Evolutionary conservation across 352 stramenopile species (phyloP).

Genomic region (Aphanomyces invadans): DNA sequence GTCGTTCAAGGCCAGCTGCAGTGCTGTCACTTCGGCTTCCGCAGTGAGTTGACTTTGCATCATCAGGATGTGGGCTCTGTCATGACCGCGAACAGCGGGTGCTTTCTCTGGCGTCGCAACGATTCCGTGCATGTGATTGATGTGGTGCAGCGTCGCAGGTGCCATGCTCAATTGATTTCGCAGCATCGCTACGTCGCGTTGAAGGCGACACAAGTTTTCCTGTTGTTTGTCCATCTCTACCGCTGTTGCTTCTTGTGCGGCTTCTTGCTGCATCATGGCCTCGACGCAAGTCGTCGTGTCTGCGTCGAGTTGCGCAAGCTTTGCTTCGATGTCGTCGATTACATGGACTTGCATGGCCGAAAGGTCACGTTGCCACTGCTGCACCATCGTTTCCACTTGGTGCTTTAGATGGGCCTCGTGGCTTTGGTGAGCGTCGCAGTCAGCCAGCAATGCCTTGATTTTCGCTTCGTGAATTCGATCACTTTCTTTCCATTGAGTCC

Average conservation of each 20-base stretch:
- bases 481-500: conserved; percentile 34
- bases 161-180: conserved; percentile 6
- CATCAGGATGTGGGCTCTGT: neutral
- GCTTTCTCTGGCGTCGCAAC: neutral
- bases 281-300: conserved; percentile 31
- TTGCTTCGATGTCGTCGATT: conserved; percentile 35
- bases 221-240: neutral
- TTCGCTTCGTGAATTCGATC: conserved; percentile 27
- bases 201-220: conserved; percentile 5
- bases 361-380: conserved; percentile 33
- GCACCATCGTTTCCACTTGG: conserved; percentile 29
- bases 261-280: conserved; percentile 35
- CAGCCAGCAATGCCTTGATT: conserved; percentile 1
- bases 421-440: conserved; percentile 29
- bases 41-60: neutral
- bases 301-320: conserved; percentile 43
- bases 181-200: conserved; percentile 13
- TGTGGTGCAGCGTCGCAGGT: conserved; percentile 6
- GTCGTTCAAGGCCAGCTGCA: neutral
- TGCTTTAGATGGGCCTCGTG: conserved; percentile 14
- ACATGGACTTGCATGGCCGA: conserved; percentile 33
- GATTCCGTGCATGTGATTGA: conserved; percentile 19
- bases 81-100: neutral
- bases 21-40: neutral
- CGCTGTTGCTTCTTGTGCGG: conserved; percentile 31